Conservation (phyloP, 345 rosid species). For the Erysimum cheiranthoides region DNA sequence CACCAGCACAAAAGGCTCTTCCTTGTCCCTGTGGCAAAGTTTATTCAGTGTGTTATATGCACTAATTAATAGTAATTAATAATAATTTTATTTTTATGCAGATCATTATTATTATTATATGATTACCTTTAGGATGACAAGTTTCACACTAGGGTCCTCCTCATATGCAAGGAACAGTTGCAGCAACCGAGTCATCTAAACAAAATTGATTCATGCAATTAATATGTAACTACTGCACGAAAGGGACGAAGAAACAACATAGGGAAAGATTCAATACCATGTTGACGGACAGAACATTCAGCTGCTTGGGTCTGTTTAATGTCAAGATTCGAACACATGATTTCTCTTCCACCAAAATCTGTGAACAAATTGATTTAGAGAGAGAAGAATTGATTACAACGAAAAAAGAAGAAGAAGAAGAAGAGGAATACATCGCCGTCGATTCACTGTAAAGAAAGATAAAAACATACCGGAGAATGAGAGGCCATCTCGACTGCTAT, state of each 20-base stretch:
- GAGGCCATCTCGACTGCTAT: too few relatives aligned
- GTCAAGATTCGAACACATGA: slow-evolving; percentile 57
- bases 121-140: slow-evolving; percentile 74
- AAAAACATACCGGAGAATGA: too few relatives aligned
- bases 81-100: too few relatives aligned
- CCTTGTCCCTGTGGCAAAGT: slow-evolving; percentile 63
- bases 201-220: slow-evolving; percentile 11
- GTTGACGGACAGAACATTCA: slow-evolving; percentile 62
- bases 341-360: slow-evolving; percentile 71
- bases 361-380: slow-evolving; percentile 16
- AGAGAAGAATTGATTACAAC: not conserved
- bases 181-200: slow-evolving; percentile 59
- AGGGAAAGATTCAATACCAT: slow-evolving; percentile 55
- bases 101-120: too few relatives aligned
- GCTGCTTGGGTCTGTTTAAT: slow-evolving; percentile 71
- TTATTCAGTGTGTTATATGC: not conserved
- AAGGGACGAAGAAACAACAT: not conserved
- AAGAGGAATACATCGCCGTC: too few relatives aligned
- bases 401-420: too few relatives aligned
- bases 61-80: too few relatives aligned
- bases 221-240: not conserved
- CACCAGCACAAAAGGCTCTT: slow-evolving; percentile 84
- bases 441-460: too few relatives aligned
- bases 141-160: slow-evolving; percentile 62
- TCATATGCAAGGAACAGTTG: slow-evolving; percentile 69